Conservation (phyloP, 2,329 filamentous ascomycete genomes). For the Trichoderma gracile region DNA sequence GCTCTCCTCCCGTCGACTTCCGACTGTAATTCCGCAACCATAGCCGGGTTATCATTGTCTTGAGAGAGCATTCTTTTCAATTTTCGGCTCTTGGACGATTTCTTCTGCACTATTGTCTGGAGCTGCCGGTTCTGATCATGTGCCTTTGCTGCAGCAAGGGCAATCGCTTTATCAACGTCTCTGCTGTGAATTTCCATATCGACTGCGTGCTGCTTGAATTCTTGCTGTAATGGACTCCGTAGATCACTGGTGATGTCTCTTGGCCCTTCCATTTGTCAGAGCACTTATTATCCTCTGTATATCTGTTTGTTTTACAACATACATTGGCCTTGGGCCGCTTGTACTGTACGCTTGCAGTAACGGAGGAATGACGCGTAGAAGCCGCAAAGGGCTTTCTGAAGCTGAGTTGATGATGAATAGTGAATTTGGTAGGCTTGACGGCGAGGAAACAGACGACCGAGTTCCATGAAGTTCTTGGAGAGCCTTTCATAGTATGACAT, state of each 20-base stretch:
- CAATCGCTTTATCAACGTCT: background rate
- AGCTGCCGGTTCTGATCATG: background rate
- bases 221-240: constrained; percentile 35
- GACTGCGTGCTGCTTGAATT: constrained; percentile 29
- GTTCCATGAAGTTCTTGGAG: constrained; percentile 40
- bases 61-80: background rate
- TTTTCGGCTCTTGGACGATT: background rate
- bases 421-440: constrained; percentile 42
- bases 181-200: background rate
- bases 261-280: too few relatives aligned
- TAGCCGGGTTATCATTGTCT: background rate
- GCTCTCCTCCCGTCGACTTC: constrained; percentile 3
- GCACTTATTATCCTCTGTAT: too few relatives aligned
- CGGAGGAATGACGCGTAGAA: constrained; percentile 42
- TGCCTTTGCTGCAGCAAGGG: background rate
- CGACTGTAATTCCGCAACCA: background rate
- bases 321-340: constrained; percentile 35
- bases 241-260: constrained; percentile 27
- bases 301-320: too few relatives aligned
- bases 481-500: constrained; percentile 44
- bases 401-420: constrained; percentile 37
- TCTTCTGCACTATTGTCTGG: constrained; percentile 23
- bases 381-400: constrained; percentile 39
- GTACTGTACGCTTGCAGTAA: constrained; percentile 39
- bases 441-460: constrained; percentile 40